A percentile compares a stretch with the other conserved stretches of the same genome.
These are phyloP conservation scores for Komagataea norvegica DNA, from an alignment of 1,139 yeast species.

Conservation along the genomic window DNA sequence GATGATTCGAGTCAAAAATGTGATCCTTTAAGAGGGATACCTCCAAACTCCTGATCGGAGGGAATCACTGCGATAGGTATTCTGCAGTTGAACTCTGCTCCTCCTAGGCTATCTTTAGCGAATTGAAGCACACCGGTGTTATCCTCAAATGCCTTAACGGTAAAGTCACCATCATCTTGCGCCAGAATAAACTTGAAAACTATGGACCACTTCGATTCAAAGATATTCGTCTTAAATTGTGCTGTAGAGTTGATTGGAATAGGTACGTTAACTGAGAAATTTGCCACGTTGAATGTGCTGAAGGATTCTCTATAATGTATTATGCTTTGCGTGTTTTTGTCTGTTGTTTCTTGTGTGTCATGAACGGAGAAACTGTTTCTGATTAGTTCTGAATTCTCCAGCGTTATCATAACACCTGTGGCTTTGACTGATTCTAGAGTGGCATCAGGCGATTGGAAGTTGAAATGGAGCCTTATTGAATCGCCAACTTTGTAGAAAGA, in stretches of 20 bases:
- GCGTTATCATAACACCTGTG: constrained; percentile 30
- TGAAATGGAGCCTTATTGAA: constrained; percentile 38
- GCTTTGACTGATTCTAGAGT: constrained; percentile 13
- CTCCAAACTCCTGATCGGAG: constrained; percentile 30
- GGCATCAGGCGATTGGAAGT: constrained; percentile 18
- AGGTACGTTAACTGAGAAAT: constrained; percentile 27
- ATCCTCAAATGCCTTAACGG: constrained; percentile 17
- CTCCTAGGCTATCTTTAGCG: constrained; percentile 29
- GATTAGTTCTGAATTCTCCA: constrained; percentile 31
- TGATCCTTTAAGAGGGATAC: constrained; percentile 18
- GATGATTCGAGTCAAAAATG: too few relatives aligned
- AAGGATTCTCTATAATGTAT: constrained; percentile 28
- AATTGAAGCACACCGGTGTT: constrained; percentile 14
- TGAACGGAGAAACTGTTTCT: constrained; percentile 25
- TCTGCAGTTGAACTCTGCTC: constrained; percentile 33
- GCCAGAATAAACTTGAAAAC: constrained; percentile 29
- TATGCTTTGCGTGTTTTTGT: constrained; percentile 19
- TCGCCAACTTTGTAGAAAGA: constrained; percentile 49
- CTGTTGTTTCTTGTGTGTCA: constrained; percentile 10
- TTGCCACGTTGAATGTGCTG: constrained; percentile 26
- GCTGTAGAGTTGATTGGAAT: constrained; percentile 31
- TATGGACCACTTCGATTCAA: constrained; percentile 34
- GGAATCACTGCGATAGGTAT: constrained; percentile 33
- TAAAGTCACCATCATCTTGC: constrained; percentile 8
- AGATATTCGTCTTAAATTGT: constrained; percentile 34